Evolutionary conservation across 306 rosid genomes (phyloP).

Genomic region (Casuarina equisetifolia): DNA sequence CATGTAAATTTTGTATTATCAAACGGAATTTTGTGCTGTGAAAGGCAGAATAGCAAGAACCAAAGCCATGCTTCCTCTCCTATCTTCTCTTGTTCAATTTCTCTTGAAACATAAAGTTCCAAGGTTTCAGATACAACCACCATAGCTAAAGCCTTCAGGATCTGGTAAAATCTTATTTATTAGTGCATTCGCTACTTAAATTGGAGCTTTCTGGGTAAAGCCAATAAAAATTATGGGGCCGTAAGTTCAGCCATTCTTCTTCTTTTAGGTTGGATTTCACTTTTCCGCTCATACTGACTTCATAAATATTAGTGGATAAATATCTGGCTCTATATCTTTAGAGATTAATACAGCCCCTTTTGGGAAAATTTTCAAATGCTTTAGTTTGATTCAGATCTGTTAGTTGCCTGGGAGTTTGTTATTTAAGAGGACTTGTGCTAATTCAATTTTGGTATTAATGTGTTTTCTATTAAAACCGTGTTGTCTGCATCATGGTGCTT

Average conservation of each 20-base stretch:
- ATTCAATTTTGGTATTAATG: neutral
- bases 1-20: neutral
- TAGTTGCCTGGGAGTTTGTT: neutral
- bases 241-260: neutral
- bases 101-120: neutral
- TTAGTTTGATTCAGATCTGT: neutral
- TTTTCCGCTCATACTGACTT: neutral
- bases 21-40: neutral
- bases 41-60: neutral
- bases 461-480: neutral
- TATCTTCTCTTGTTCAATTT: neutral
- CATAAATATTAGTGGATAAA: neutral
- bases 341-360: neutral
- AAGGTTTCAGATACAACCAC: neutral
- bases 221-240: neutral
- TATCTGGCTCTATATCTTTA: neutral
- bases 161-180: neutral
- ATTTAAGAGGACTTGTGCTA: neutral
- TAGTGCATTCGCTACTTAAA: neutral
- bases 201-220: neutral
- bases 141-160: neutral
- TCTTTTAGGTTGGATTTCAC: neutral
- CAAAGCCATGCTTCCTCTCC: neutral
- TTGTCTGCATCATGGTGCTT: neutral
- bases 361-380: neutral